These are phyloP conservation scores for Trichophyton benhamiae DNA, from an alignment of 2,329 filamentous ascomycete species.

Conservation along the genomic window DNA sequence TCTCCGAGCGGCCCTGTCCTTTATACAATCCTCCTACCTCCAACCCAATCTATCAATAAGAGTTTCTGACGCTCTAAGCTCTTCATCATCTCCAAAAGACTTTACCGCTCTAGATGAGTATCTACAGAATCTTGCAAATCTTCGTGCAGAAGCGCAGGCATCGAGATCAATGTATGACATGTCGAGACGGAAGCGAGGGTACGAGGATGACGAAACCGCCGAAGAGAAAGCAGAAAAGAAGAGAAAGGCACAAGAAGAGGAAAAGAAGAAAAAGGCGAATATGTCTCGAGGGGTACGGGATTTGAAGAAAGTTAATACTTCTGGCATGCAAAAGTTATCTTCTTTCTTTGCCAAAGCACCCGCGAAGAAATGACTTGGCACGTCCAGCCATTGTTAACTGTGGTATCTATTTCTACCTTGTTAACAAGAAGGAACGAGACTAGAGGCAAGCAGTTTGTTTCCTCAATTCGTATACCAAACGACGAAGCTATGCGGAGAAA, in stretches of 20 bases:
- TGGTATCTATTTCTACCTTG: background rate
- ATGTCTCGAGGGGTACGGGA: constrained; percentile 66
- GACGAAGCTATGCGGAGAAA: no score
- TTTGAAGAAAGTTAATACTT: constrained; percentile 78
- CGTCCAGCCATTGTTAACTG: no score
- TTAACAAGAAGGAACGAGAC: background rate
- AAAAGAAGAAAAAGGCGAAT: constrained; percentile 64
- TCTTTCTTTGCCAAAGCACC: constrained; percentile 67
- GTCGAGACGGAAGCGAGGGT: constrained; percentile 29
- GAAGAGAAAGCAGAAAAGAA: constrained; percentile 59
- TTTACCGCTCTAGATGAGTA: constrained; percentile 63
- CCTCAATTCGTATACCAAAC: no score
- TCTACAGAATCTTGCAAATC: constrained; percentile 49
- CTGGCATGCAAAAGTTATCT: constrained; percentile 94
- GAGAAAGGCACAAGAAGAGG: constrained; percentile 75
- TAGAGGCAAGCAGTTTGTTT: background rate
- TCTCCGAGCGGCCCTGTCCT: constrained; percentile 38
- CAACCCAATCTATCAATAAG: constrained; percentile 26
- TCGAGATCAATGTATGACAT: constrained; percentile 46
- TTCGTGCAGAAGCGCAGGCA: constrained; percentile 60
- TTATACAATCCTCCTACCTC: constrained; percentile 40
- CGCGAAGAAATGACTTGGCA: background rate
- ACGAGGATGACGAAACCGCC: constrained; percentile 33
- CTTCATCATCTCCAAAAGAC: constrained; percentile 39
- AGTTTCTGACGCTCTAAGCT: constrained; percentile 29